Conservation (phyloP, 371 early-diverging fungal genomes). For the Mucor racemosus region DNA sequence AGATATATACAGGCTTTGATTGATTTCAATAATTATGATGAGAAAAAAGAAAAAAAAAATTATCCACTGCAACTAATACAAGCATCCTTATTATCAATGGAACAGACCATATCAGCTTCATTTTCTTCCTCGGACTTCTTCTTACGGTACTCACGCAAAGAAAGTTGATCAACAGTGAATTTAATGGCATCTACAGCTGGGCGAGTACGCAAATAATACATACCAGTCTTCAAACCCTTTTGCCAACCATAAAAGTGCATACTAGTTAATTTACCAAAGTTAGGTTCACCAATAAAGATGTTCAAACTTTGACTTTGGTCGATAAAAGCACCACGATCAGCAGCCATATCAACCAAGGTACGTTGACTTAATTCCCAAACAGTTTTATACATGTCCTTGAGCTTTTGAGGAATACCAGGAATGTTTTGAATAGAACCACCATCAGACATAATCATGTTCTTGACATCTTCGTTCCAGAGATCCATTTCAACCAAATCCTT, state of each 20-base stretch:
- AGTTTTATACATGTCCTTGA: conserved; percentile 97
- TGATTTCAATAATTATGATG: not conserved
- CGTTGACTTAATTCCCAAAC: conserved; percentile 98
- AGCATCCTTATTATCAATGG: conserved; percentile 89
- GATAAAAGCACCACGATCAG: conserved; percentile 97
- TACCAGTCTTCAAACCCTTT: conserved; percentile 99
- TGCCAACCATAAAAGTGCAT: conserved; percentile 99
- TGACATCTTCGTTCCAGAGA: conserved; percentile 94
- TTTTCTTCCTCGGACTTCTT: conserved; percentile 36
- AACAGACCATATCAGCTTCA: conserved; percentile 74
- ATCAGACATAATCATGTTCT: conserved; percentile 94
- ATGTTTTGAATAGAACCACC: conserved; percentile 91
- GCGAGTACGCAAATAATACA: conserved; percentile 98
- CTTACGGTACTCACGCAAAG: conserved; percentile 43
- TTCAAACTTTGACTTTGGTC: conserved; percentile 99
- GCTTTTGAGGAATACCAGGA: conserved; percentile 84
- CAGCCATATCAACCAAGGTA: conserved; percentile 83
- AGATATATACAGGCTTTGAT: not conserved
- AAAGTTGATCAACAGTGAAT: conserved; percentile 74
- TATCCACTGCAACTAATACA: conserved; percentile 91
- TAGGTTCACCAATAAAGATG: conserved; percentile 94
- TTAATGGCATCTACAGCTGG: conserved; percentile 99
- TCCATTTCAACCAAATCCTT: conserved; percentile 91
- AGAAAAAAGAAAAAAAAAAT: conserved; percentile 12
- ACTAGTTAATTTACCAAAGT: conserved; percentile 89